A percentile compares a stretch with the other conserved stretches of the same genome.
Evolutionary conservation across 2,329 filamentous ascomycete species (phyloP).

Genomic region (Trichoderma polysporum): DNA sequence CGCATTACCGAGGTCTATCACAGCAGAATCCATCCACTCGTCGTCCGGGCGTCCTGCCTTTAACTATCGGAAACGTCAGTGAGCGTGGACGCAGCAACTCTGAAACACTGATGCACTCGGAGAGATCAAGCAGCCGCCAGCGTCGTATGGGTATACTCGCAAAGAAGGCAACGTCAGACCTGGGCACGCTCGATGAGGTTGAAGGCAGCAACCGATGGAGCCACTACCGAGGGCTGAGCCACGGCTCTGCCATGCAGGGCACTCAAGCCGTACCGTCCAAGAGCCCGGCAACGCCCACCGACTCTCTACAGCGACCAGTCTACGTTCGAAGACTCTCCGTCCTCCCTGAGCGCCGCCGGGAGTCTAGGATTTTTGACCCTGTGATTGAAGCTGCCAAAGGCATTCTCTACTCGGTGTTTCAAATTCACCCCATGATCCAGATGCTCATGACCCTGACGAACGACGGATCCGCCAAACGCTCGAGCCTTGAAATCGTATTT

Average conservation of each 20-base stretch:
- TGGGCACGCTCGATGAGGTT: constrained; percentile 62
- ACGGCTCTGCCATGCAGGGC: constrained; percentile 67
- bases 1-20: constrained; percentile 75
- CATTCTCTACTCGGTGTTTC: constrained; percentile 65
- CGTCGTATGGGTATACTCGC: constrained; percentile 65
- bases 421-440: constrained; percentile 67
- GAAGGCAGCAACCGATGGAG: constrained; percentile 64
- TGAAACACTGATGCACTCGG: constrained; percentile 56
- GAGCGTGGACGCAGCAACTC: constrained; percentile 68
- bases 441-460: constrained; percentile 62
- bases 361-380: constrained; percentile 61
- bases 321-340: constrained; percentile 64
- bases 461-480: constrained; percentile 60
- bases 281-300: constrained; percentile 60
- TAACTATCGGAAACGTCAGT: constrained; percentile 67
- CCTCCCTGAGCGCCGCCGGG: constrained; percentile 61
- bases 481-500: constrained; percentile 65
- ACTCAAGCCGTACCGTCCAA: constrained; percentile 40
- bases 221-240: constrained; percentile 65
- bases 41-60: constrained; percentile 69
- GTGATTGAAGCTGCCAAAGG: constrained; percentile 65
- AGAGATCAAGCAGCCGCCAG: constrained; percentile 55
- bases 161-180: constrained; percentile 53
- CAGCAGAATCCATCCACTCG: constrained; percentile 65
- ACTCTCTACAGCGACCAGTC: constrained; percentile 56